A percentile compares a stretch with the other conserved stretches of the same genome.
Conservation (phyloP, 441 rosid genomes). For the Geranium incanum region DNA sequence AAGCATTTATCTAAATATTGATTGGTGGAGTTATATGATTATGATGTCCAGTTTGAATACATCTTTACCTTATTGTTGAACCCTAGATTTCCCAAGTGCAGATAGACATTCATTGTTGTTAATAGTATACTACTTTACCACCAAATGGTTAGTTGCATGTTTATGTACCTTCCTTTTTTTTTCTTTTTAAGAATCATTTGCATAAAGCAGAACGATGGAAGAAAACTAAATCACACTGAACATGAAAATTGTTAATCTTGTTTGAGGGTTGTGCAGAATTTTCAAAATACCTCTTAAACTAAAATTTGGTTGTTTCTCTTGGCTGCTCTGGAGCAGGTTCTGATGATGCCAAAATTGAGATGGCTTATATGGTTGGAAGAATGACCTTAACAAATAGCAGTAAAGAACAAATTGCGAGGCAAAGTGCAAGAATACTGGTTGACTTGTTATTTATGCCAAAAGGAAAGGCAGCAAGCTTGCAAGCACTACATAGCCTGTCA, state of each 20-base stretch:
- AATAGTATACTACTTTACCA: neutral
- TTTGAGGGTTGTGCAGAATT: neutral
- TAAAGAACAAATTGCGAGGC: conserved; percentile 36
- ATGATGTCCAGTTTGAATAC: neutral
- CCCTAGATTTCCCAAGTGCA: neutral
- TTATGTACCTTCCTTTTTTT: neutral
- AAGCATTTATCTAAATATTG: neutral
- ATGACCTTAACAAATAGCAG: conserved; percentile 34
- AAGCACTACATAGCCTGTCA: conserved; percentile 36
- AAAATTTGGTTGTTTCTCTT: conserved; percentile 6
- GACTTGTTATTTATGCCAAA: conserved; percentile 24
- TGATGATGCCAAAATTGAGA: conserved; percentile 32
- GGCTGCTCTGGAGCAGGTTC: conserved; percentile 25
- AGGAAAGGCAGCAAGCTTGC: conserved; percentile 30
- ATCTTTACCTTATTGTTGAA: neutral
- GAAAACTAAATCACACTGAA: neutral
- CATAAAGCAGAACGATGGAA: neutral
- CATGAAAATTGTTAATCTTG: neutral
- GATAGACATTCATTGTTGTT: neutral
- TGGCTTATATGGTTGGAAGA: conserved; percentile 36
- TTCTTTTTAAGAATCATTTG: neutral
- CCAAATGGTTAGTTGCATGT: neutral
- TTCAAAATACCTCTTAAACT: neutral
- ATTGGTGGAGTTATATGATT: neutral
- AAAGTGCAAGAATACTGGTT: conserved; percentile 28